Base-by-base conservation (phyloP, 2,329 filamentous ascomycete genomes). In the Phialophora chinensis region DNA sequence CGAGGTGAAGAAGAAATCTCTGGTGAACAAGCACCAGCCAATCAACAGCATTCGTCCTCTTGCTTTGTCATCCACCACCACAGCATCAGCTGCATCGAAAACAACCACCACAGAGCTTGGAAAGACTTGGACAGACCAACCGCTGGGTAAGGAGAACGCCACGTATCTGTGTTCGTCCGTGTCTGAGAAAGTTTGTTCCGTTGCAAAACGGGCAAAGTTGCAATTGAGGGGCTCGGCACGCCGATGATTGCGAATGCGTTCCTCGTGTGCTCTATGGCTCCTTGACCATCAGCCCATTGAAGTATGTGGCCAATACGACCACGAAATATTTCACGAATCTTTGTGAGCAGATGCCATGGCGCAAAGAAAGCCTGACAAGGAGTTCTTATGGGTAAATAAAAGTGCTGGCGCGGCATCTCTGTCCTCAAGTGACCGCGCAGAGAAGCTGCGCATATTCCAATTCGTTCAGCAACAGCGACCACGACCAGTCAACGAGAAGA, bases 331-430 rank as follows among this genome's bases (percentile, higher is more conserved):
- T 11, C 53, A 35, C 29, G 29, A 31, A 31, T 29, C 53, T 55
- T 17, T 20, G n/a, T 31, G 12, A 31, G n/a, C 10, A 33, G 53
- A 35, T 35, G 3, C 17, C 1, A 55, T 55, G 53, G 17, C 53
- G 53, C 53, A 31, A 14, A 31, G 5, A 7, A 31, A n/a, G 29
- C 25, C 53, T n/a, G 42, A 62, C 31, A 42, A 58, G 31, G 25
- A 59, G 3, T 68, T 62, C 44, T 47, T 65, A 8, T 68, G 66
- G 66, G 59, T 68, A 6, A 65, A 68, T 57, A 68, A 68, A 54
- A 58, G 52, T 31, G 31, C 27, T 8, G 54, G 11, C n/a, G 60
- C 62, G 12, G 12, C 23, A 4, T 65, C 63, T 14, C 33, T 68
- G 33, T 62, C 66, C 33, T 58, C 50, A 8, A 65, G 66, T 58